These are phyloP conservation scores for Mercurialis annua DNA, from an alignment of 345 rosid species.

Conservation along the genomic window DNA sequence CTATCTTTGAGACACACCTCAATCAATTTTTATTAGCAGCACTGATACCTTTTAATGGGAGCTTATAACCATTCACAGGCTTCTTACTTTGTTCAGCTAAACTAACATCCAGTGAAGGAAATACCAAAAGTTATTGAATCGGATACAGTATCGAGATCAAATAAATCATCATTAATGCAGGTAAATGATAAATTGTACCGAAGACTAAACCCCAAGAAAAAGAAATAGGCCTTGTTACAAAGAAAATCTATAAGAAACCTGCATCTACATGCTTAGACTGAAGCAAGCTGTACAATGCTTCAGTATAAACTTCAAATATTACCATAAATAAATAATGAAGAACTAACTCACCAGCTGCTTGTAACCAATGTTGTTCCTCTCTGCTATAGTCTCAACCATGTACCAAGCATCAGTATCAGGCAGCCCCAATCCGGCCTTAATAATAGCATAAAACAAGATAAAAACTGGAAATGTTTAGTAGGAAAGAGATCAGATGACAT, in stretches of 20 bases:
- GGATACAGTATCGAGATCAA: constrained; percentile 9
- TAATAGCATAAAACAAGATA: constrained; percentile 20
- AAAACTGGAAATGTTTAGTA: neutral
- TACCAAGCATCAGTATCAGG: constrained; percentile 89
- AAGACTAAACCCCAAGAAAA: neutral
- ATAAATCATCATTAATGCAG: neutral
- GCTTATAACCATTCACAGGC: too few relatives aligned
- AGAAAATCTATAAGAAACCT: neutral
- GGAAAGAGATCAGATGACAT: constrained; percentile 11
- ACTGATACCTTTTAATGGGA: too few relatives aligned
- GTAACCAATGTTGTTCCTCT: constrained; percentile 78
- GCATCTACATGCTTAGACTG: neutral
- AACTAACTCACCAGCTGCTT: constrained; percentile 69
- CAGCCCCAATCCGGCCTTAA: constrained; percentile 92
- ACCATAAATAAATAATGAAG: neutral
- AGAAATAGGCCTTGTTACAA: neutral
- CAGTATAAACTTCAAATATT: constrained; percentile 1
- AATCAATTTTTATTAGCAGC: too few relatives aligned
- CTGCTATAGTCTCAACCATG: constrained; percentile 90
- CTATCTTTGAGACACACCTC: too few relatives aligned
- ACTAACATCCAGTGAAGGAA: neutral
- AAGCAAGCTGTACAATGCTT: neutral
- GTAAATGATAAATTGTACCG: neutral
- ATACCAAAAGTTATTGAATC: neutral
- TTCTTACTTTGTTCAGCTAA: too few relatives aligned